Evolutionary conservation across 352 stramenopile genomes (phyloP).

Genomic region (Phytophthora cryptogea): DNA sequence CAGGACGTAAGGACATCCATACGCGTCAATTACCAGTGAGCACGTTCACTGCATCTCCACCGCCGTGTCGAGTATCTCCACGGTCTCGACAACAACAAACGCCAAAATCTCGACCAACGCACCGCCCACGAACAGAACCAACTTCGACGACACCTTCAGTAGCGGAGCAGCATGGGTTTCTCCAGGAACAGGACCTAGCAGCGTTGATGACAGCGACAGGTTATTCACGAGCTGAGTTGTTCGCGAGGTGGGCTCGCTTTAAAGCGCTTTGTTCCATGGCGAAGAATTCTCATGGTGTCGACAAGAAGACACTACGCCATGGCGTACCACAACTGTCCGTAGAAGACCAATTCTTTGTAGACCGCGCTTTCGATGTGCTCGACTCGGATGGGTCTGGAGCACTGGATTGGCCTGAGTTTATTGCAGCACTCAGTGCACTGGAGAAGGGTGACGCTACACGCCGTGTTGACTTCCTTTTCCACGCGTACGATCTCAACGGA

Average conservation of each 20-base stretch:
- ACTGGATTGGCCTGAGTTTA: constrained; percentile 77
- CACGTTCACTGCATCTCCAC: constrained; percentile 5
- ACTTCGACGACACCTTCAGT: constrained; percentile 11
- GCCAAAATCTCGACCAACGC: not conserved
- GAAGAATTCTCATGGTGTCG: constrained; percentile 46
- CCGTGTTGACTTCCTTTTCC: constrained; percentile 69
- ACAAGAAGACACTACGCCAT: constrained; percentile 70
- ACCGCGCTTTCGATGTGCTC: constrained; percentile 70
- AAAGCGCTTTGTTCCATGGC: constrained; percentile 74
- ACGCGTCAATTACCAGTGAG: not conserved
- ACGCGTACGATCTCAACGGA: constrained; percentile 76
- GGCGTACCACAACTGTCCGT: constrained; percentile 62
- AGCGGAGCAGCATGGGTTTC: constrained; percentile 54
- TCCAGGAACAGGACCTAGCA: constrained; percentile 60
- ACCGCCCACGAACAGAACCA: constrained; percentile 3
- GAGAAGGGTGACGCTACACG: constrained; percentile 62
- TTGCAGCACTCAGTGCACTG: constrained; percentile 64
- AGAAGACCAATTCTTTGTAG: constrained; percentile 78
- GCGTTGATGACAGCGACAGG: constrained; percentile 51
- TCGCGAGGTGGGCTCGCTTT: constrained; percentile 70
- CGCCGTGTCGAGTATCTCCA: constrained; percentile 7
- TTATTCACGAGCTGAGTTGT: constrained; percentile 65
- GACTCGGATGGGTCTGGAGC: constrained; percentile 63
- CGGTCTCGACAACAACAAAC: constrained; percentile 6
- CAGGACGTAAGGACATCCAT: not conserved